Base-by-base conservation (phyloP, 345 rosid genomes). In the Leavenworthia alabamica region DNA sequence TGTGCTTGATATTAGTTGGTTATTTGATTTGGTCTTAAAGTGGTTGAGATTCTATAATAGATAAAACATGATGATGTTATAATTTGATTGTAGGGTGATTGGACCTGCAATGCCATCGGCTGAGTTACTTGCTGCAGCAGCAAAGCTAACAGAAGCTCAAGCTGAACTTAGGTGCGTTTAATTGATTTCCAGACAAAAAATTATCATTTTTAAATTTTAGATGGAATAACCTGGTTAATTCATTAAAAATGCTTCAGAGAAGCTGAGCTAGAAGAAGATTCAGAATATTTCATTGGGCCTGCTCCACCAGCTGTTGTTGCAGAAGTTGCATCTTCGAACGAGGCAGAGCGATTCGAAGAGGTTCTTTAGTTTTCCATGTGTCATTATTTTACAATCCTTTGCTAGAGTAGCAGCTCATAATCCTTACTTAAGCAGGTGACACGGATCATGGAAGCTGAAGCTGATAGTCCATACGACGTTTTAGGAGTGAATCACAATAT, bases 101-200 rank as follows among this genome's bases (percentile, higher is more conserved):
- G 98, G 96, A 60, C 96, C 95, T 60, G 93, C 73, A 73, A 92
- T 89, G 89, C 98, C 95, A 28, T 89, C 96, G 16, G 95, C 96
- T 43, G 89, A 86, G 76, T 66, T 92, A 64, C 85, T 92, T 62
- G 95, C 93, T 58, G 98, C 94, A 2, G 93, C 95, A 16, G 98
- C 98, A 48, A 92, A 86, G 81, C 67, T 92, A 75, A 92, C 96
- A 10, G 95, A 86, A 67, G 96, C 98, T 50, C 91, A 92, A 48
- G 88, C 82, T 56, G 89, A 89, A 71, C 88, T 89, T 36, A 85
- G 93, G 95, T 92, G 41, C 43, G 22, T 60, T 31, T 24, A 8
- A 5, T 37, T 12, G 40, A 56, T 16, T 32, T 17, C 20, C 33
- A 47, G 46, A 12, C 23, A 15, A 15, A 22, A 22, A 6, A 14